Conservation (phyloP, 2,329 filamentous ascomycete species). For the Clarireedia monteithiana region DNA sequence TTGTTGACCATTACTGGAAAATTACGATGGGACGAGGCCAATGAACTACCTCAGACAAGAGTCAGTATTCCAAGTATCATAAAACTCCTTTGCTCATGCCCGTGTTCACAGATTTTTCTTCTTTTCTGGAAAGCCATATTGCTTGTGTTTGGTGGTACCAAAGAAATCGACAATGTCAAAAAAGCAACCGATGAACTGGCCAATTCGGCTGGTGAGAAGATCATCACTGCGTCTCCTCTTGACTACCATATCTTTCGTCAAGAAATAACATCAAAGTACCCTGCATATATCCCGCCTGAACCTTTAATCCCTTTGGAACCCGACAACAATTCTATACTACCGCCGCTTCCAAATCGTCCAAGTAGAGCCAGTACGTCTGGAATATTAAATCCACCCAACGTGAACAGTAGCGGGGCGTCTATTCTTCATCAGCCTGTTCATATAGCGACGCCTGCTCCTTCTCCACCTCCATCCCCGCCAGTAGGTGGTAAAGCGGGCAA, state of each 20-base stretch:
- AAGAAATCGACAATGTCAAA: constrained; percentile 68
- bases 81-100: constrained; percentile 17
- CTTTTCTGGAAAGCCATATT: constrained; percentile 89
- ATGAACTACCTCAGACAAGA: constrained; percentile 54
- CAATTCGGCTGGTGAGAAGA: constrained; percentile 44
- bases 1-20: constrained; percentile 63
- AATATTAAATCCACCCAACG: constrained; percentile 50
- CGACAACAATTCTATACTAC: constrained; percentile 85
- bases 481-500: constrained; percentile 89
- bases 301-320: constrained; percentile 78
- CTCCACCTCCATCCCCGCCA: constrained; percentile 82
- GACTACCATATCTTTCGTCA: constrained; percentile 96
- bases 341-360: constrained; percentile 71
- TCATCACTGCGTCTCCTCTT: constrained; percentile 85
- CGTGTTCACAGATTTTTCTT: constrained; percentile 54
- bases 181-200: constrained; percentile 53
- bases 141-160: constrained; percentile 72
- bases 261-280: constrained; percentile 96
- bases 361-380: constrained; percentile 54
- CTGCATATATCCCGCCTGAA: constrained; percentile 85
- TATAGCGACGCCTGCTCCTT: constrained; percentile 96
- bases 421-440: constrained; percentile 95
- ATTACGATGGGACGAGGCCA: constrained; percentile 66
- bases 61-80: constrained; percentile 34
- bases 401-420: constrained; percentile 56